These are phyloP conservation scores for Talaromyces wortmannii DNA, from an alignment of 495 filamentous ascomycete species.

Conservation along the genomic window DNA sequence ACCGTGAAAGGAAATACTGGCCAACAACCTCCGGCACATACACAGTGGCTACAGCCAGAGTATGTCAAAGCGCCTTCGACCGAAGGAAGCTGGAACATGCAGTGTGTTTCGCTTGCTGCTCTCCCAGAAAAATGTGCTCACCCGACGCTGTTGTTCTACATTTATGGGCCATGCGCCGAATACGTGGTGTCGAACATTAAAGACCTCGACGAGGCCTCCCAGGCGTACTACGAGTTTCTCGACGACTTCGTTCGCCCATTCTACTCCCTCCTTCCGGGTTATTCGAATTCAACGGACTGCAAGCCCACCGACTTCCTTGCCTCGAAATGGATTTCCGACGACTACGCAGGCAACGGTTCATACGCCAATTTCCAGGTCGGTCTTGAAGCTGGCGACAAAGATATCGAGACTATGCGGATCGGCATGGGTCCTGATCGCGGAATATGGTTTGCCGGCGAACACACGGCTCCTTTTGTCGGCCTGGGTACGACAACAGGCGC, in stretches of 20 bases:
- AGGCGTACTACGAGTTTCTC: slow-evolving; percentile 24
- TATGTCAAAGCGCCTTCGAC: slow-evolving; percentile 63
- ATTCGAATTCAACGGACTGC: slow-evolving; percentile 48
- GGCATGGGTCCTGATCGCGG: slow-evolving; percentile 58
- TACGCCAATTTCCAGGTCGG: slow-evolving; percentile 88
- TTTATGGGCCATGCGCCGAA: slow-evolving; percentile 56
- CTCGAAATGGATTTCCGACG: slow-evolving; percentile 78
- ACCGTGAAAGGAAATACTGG: not conserved
- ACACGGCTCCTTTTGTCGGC: slow-evolving; percentile 85
- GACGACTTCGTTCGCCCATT: slow-evolving; percentile 49
- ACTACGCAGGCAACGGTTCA: slow-evolving; percentile 79
- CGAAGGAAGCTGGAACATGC: slow-evolving; percentile 70
- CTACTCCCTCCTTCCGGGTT: slow-evolving; percentile 67
- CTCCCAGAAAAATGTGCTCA: slow-evolving; percentile 55
- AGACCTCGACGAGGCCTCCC: slow-evolving; percentile 14
- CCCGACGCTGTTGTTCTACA: slow-evolving; percentile 90
- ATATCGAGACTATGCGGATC: slow-evolving; percentile 65
- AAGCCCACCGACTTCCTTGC: slow-evolving; percentile 55
- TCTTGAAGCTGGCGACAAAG: slow-evolving; percentile 54
- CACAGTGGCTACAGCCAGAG: slow-evolving; percentile 38
- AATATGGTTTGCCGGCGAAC: slow-evolving; percentile 91
- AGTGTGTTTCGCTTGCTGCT: slow-evolving; percentile 70
- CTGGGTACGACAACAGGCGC: slow-evolving; percentile 84
- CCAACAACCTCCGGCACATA: slow-evolving; percentile 17
- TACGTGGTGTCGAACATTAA: slow-evolving; percentile 42